A percentile compares a stretch with the other conserved stretches of the same genome.
These are phyloP conservation scores for Globisporangium barbulae DNA, from an alignment of 352 stramenopile genomes.

Conservation along the genomic window DNA sequence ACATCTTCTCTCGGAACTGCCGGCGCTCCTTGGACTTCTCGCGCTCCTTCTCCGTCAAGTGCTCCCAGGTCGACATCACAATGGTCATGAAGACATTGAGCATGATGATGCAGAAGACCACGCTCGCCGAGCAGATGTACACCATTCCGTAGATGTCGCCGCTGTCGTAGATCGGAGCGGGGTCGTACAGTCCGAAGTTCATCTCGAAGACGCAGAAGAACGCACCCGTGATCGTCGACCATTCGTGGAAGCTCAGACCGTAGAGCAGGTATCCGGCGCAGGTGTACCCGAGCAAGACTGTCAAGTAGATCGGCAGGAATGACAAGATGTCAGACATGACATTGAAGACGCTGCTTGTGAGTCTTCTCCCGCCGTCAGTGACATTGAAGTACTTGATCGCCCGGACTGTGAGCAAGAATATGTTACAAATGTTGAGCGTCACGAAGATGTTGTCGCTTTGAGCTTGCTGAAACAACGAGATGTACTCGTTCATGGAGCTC, in stretches of 20 bases:
- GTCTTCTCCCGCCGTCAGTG: conserved; percentile 47
- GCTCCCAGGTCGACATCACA: conserved; percentile 71
- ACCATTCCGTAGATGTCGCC: conserved; percentile 51
- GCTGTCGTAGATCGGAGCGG: conserved; percentile 61
- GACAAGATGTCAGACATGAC: conserved; percentile 66
- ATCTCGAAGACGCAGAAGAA: conserved; percentile 72
- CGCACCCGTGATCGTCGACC: conserved; percentile 51
- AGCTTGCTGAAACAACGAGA: conserved; percentile 31
- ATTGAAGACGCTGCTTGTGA: conserved; percentile 61
- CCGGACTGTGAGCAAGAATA: conserved; percentile 49
- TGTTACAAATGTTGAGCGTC: conserved; percentile 59
- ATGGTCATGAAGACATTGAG: conserved; percentile 81
- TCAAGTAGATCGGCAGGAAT: conserved; percentile 68
- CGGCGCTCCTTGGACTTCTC: conserved; percentile 42
- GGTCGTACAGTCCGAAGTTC: conserved; percentile 73
- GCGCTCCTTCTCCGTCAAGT: conserved; percentile 46
- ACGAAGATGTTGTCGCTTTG: conserved; percentile 53
- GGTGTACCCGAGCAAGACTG: conserved; percentile 63
- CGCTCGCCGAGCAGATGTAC: conserved; percentile 61
- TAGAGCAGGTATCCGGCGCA: conserved; percentile 69
- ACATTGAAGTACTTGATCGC: conserved; percentile 74
- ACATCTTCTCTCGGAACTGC: conserved; percentile 40
- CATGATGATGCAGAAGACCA: conserved; percentile 79
- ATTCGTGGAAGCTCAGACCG: conserved; percentile 58
- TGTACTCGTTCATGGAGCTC: conserved; percentile 50